Percentiles rank a stretch among this genome's conserved stretches.
These are phyloP conservation scores for Fusarium bactridioides DNA, from an alignment of 2,329 filamentous ascomycete species.

Conservation along the genomic window DNA sequence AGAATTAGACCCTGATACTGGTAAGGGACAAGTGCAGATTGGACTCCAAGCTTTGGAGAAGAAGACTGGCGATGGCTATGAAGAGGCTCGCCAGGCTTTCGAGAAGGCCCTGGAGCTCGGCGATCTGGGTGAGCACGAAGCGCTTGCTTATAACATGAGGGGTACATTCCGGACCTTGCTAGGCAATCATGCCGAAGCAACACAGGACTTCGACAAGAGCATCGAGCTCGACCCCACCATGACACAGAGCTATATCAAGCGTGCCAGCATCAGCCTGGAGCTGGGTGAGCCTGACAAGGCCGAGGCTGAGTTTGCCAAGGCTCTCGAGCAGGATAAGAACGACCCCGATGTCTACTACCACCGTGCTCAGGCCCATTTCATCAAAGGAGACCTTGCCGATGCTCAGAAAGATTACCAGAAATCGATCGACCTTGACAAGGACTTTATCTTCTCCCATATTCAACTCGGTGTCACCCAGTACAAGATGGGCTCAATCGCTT, in stretches of 20 bases:
- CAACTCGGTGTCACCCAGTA: slow-evolving; percentile 99
- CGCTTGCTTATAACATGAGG: slow-evolving; percentile 93
- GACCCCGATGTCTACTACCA: slow-evolving; percentile 99
- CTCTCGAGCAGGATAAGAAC: slow-evolving; percentile 81
- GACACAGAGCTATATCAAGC: slow-evolving; percentile 98
- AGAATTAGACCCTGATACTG: slow-evolving; percentile 80
- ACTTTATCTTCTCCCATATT: slow-evolving; percentile 99
- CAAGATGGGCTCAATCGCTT: slow-evolving; percentile 98
- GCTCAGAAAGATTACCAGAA: slow-evolving; percentile 99
- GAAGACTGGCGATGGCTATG: slow-evolving; percentile 90
- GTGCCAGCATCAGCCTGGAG: slow-evolving; percentile 97
- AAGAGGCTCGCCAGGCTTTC: slow-evolving; percentile 85
- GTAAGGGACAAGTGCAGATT: slow-evolving; percentile 84
- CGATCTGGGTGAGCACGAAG: slow-evolving; percentile 82
- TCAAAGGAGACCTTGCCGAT: slow-evolving; percentile 90
- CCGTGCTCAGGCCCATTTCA: slow-evolving; percentile 97
- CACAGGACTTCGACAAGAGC: slow-evolving; percentile 89
- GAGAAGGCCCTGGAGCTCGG: slow-evolving; percentile 86
- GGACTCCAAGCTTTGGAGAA: slow-evolving; percentile 82
- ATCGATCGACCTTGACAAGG: slow-evolving; percentile 93
- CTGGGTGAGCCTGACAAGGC: slow-evolving; percentile 88
- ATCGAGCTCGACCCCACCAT: slow-evolving; percentile 87
- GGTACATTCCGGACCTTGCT: slow-evolving; percentile 94
- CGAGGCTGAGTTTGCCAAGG: slow-evolving; percentile 85
- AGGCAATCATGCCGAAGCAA: slow-evolving; percentile 84